Evolutionary conservation across 192 early-diverging fungal species (phyloP), one percentile per base, ranked within the genome.

Genomic region (Chytriomyces confervae): DNA sequence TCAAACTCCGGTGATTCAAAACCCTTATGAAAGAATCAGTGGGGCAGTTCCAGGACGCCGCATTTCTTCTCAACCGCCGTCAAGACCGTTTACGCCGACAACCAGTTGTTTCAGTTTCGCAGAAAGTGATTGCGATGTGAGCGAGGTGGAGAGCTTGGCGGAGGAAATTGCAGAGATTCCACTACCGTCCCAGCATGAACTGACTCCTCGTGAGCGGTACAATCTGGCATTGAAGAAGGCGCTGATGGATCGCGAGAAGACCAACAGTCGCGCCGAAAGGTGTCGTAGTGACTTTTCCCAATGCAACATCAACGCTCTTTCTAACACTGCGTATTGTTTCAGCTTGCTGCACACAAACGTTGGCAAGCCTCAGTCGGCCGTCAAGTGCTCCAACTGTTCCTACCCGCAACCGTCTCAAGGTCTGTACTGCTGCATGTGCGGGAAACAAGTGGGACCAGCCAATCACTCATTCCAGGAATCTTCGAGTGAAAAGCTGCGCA

Each of bases 361-460:
- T 13, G 53, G 53, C 53, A 57, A 57, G 53, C 53, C 53, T 20
- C 53, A 57, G 53, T 13, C 16, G 53, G 36, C 36, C 36, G 16
- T 57, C 53, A 57, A 57, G 20, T 57, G 53, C 20, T 57, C 53
- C 53, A 57, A 20, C 20, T 57, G 53, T 20, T 13, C 53, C 20
- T 57, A 57, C 20, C 53, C 53, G 53, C 13, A n/a, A n/a, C 53
- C 53, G 53, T 57, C 53, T n/a, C 53, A 57, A 57, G 20, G 53
- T 57, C 16, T 57, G 53, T 57, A n/a, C 20, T 57, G 53, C 20
- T 57, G 53, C 53, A 57, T 57, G 53, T 57, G 53, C 53, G 53
- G 53, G 16, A 13, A 20, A 20, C 53, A 57, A n/a, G 53, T 57
- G 36, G 36, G 36, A 36, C 36, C 1, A 36, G 36, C 36, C 36